A percentile compares a stretch with the other conserved stretches of the same genome.
phyloP scores from a whole-genome alignment of 179 eudicot genomes.

The Beta corolliflora region DNA sequence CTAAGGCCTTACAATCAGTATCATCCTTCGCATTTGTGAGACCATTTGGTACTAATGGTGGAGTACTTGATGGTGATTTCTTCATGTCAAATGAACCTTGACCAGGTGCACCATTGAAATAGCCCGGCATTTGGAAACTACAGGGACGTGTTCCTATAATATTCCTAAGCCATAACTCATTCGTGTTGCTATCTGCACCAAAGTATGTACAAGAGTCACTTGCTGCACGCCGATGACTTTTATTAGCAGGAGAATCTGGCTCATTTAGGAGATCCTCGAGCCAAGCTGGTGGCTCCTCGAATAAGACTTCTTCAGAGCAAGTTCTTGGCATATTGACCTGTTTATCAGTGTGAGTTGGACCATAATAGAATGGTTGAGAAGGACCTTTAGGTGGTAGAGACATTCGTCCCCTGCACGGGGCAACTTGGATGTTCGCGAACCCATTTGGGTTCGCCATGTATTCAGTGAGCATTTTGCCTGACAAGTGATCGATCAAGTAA shows the following conservation, averaged over 20 bases:
- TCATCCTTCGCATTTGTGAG: constrained; percentile 29
- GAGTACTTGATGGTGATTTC: constrained; percentile 19
- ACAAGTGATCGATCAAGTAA: neutral
- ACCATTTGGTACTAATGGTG: constrained; percentile 18
- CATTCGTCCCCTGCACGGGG: constrained; percentile 24
- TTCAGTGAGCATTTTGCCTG: constrained; percentile 20
- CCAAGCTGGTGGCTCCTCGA: constrained; percentile 82
- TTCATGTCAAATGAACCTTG: constrained; percentile 16
- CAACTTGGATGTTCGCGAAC: constrained; percentile 21
- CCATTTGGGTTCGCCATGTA: constrained; percentile 33
- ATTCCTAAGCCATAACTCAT: constrained; percentile 20
- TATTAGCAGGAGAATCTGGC: constrained; percentile 50
- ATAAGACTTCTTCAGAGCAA: constrained; percentile 43
- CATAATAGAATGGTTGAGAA: constrained; percentile 23
- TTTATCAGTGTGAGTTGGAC: constrained; percentile 25
- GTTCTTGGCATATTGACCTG: constrained; percentile 37
- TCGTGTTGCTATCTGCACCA: constrained; percentile 28
- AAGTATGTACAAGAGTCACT: constrained; percentile 63
- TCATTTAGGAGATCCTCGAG: constrained; percentile 79
- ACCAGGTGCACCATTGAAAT: constrained; percentile 16
- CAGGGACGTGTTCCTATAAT: constrained; percentile 24
- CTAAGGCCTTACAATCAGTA: constrained; percentile 29
- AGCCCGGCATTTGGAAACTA: constrained; percentile 32
- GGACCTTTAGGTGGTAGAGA: constrained; percentile 44
- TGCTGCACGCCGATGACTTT: constrained; percentile 64